Percentiles rank a stretch among this genome's conserved stretches.
phyloP scores from a whole-genome alignment of 2,329 filamentous ascomycete genomes.

The Arthrobotrys sphaeroides region DNA sequence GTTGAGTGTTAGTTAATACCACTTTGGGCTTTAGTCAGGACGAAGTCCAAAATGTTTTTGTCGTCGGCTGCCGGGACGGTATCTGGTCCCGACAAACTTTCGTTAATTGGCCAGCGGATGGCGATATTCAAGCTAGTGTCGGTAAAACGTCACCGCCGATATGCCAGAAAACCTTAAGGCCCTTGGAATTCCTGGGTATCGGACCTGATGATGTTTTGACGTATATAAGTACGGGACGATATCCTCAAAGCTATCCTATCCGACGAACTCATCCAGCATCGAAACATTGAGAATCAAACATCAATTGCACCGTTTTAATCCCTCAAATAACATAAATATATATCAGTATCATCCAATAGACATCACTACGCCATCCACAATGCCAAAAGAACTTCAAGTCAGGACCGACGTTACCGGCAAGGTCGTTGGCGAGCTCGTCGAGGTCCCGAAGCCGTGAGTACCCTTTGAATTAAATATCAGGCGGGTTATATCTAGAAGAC shows the following conservation, averaged over 20 bases:
- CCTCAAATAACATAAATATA: no score
- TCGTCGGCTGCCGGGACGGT: not conserved
- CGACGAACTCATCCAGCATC: constrained; percentile 12
- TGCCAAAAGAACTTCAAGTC: constrained; percentile 45
- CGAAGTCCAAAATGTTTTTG: no score
- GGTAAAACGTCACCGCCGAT: not conserved
- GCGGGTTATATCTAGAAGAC: not conserved
- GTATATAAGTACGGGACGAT: not conserved
- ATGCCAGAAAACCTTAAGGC: no score
- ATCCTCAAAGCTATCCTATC: not conserved
- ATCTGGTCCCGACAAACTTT: not conserved
- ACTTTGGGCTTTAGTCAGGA: not conserved
- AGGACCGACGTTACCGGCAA: not conserved
- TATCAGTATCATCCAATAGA: not conserved
- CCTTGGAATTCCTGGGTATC: no score
- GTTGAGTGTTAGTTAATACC: not conserved
- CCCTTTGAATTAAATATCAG: not conserved
- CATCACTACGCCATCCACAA: constrained; percentile 5
- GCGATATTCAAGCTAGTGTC: not conserved
- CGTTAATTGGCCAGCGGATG: not conserved
- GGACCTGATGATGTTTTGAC: no score
- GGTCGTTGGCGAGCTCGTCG: constrained; percentile 22
- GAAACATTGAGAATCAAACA: no score
- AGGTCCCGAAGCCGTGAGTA: constrained; percentile 45
- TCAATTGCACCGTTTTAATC: no score